Percentiles rank a stretch among this genome's conserved stretches.
Conservation (phyloP, 2,329 filamentous ascomycete genomes). For the Hymenoscyphus fructigenus region DNA sequence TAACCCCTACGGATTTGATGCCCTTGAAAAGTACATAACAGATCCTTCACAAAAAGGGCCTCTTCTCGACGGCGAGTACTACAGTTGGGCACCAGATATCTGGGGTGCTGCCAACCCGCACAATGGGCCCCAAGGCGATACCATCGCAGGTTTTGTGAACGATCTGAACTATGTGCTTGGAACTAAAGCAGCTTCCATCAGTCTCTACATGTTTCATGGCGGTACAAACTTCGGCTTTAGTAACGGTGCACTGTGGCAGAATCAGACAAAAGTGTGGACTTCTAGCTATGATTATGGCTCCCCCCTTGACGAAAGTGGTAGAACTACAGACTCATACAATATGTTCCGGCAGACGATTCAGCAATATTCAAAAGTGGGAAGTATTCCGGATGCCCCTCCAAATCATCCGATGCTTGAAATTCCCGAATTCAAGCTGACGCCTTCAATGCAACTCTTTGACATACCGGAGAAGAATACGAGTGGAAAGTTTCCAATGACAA, state of each 20-base stretch:
- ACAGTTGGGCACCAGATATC: slow-evolving; percentile 44
- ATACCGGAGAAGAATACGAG: slow-evolving; percentile 31
- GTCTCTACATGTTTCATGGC: slow-evolving; percentile 54
- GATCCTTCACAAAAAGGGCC: slow-evolving; percentile 45
- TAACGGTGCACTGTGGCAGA: slow-evolving; percentile 46
- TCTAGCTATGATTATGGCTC: slow-evolving; percentile 52
- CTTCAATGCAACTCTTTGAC: slow-evolving; percentile 42
- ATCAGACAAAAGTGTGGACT: slow-evolving; percentile 42
- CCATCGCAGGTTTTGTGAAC: slow-evolving; percentile 31
- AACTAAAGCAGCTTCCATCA: slow-evolving; percentile 43
- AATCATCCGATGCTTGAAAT: slow-evolving; percentile 39
- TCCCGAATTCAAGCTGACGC: slow-evolving; percentile 40
- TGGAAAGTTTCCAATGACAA: slow-evolving; percentile 39
- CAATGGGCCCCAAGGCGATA: slow-evolving; percentile 36
- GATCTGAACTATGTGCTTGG: slow-evolving; percentile 42
- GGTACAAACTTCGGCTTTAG: slow-evolving; percentile 51
- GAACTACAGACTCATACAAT: slow-evolving; percentile 45
- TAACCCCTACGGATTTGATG: slow-evolving; percentile 43
- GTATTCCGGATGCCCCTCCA: slow-evolving; percentile 39
- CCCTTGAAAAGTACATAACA: slow-evolving; percentile 45
- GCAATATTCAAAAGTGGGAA: slow-evolving; percentile 38
- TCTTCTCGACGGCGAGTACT: slow-evolving; percentile 50
- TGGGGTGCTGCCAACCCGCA: slow-evolving; percentile 44
- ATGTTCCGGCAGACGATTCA: slow-evolving; percentile 42
- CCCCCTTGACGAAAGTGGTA: slow-evolving; percentile 50